A percentile compares a stretch with the other conserved stretches of the same genome.
Evolutionary conservation across 78 protist genomes (phyloP).

Genomic region (Dictyostelium intermedium): DNA sequence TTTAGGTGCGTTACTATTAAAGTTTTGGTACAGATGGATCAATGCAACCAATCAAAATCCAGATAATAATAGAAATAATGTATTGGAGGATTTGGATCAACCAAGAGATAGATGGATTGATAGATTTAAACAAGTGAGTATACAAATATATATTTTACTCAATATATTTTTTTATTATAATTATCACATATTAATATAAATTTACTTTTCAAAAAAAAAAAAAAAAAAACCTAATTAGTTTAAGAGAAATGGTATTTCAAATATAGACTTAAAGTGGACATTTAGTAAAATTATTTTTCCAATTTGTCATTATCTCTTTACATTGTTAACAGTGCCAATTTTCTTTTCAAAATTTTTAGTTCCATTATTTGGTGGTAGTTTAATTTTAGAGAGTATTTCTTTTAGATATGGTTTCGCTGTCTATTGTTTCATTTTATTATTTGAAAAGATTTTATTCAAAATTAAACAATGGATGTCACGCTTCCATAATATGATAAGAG

Average conservation of each 20-base stretch:
- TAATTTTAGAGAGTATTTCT: slow-evolving; percentile 6
- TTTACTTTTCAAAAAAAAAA: too few relatives aligned
- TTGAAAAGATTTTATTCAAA: slow-evolving; percentile 10
- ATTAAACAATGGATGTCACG: not conserved
- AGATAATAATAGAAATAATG: slow-evolving; percentile 28
- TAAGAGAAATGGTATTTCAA: slow-evolving; percentile 47
- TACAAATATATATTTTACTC: not conserved
- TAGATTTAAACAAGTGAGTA: slow-evolving; percentile 21
- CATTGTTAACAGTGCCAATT: slow-evolving; percentile 53
- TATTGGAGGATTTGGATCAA: slow-evolving; percentile 23
- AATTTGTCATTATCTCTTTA: slow-evolving; percentile 27
- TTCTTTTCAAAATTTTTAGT: slow-evolving; percentile 31
- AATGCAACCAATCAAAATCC: not conserved
- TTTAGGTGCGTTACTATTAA: slow-evolving; percentile 22
- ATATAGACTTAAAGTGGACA: slow-evolving; percentile 31
- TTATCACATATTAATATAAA: too few relatives aligned
- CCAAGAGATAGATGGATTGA: slow-evolving; percentile 66
- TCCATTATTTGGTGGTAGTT: slow-evolving; percentile 63
- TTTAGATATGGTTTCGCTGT: slow-evolving; percentile 46
- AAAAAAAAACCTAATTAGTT: not conserved
- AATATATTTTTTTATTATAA: not conserved
- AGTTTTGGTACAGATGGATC: slow-evolving; percentile 64
- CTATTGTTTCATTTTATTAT: slow-evolving; percentile 1
- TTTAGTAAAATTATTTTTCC: slow-evolving; percentile 48
- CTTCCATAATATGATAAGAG: slow-evolving; percentile 35